A percentile compares a stretch with the other conserved stretches of the same genome.
Conservation (phyloP, 805 yeast species). For the Candida glaebosa region DNA sequence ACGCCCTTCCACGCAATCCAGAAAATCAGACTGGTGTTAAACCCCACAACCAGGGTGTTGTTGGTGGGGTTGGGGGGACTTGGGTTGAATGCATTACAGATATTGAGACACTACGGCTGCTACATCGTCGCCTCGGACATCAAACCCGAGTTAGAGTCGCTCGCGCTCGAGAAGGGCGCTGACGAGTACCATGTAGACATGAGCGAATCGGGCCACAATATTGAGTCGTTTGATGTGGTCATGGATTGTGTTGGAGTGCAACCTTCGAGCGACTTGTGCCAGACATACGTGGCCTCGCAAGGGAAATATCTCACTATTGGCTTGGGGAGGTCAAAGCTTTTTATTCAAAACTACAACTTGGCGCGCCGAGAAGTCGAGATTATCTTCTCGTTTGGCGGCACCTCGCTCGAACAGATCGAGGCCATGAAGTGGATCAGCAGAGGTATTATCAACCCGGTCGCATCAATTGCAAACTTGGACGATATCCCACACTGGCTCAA, state of each 20-base stretch:
- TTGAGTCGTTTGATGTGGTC: slow-evolving; percentile 35
- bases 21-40: slow-evolving; percentile 24
- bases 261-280: slow-evolving; percentile 24
- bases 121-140: slow-evolving; percentile 32
- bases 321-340: slow-evolving; percentile 31
- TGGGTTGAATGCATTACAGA: slow-evolving; percentile 42
- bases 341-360: slow-evolving; percentile 29
- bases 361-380: slow-evolving; percentile 41
- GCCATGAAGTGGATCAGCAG: slow-evolving; percentile 38
- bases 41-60: slow-evolving; percentile 34
- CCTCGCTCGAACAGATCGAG: slow-evolving; percentile 40
- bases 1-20: slow-evolving; percentile 42
- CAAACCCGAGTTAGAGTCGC: slow-evolving; percentile 21
- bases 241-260: slow-evolving; percentile 39
- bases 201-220: slow-evolving; percentile 19
- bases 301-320: slow-evolving; percentile 45
- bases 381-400: slow-evolving; percentile 43
- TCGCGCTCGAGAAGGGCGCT: slow-evolving; percentile 38
- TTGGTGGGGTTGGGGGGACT: slow-evolving; percentile 42
- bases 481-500: slow-evolving; percentile 34
- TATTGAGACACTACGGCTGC: slow-evolving; percentile 29
- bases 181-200: slow-evolving; percentile 36
- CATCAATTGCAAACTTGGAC: slow-evolving; percentile 24
- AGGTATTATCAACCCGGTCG: slow-evolving; percentile 39
- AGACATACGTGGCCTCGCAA: slow-evolving; percentile 25